A percentile compares a stretch with the other conserved stretches of the same genome.
phyloP scores from a whole-genome alignment of 2,329 filamentous ascomycete genomes.

The Elsinoe fawcettii region DNA sequence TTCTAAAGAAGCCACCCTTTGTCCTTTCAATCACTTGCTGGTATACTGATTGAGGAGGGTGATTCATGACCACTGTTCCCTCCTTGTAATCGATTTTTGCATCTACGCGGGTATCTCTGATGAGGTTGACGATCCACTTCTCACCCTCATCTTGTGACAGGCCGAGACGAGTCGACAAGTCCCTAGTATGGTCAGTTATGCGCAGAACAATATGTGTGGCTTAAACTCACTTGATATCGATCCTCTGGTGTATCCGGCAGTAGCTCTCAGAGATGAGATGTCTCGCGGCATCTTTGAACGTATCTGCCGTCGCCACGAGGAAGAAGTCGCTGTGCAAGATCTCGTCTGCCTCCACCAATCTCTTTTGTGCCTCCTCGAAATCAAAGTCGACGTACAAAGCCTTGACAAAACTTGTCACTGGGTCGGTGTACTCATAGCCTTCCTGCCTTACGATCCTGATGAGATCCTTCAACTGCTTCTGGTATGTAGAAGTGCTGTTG shows the following conservation, averaged over 20 bases:
- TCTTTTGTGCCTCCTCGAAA: slow-evolving; percentile 91
- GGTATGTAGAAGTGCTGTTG: slow-evolving; percentile 82
- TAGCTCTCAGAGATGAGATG: slow-evolving; percentile 98
- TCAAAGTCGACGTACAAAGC: slow-evolving; percentile 95
- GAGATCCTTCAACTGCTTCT: slow-evolving; percentile 98
- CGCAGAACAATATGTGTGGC: neutral
- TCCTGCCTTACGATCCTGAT: slow-evolving; percentile 94
- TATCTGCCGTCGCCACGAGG: slow-evolving; percentile 72
- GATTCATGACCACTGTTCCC: slow-evolving; percentile 98
- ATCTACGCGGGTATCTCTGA: slow-evolving; percentile 92
- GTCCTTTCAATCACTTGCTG: slow-evolving; percentile 99
- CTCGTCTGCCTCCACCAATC: slow-evolving; percentile 78
- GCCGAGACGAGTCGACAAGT: slow-evolving; percentile 84
- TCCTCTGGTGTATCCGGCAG: slow-evolving; percentile 99
- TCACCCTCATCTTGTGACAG: slow-evolving; percentile 91
- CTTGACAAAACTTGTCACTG: slow-evolving; percentile 91
- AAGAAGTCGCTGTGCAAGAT: slow-evolving; percentile 94
- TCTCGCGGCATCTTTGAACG: slow-evolving; percentile 86
- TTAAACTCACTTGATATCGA: slow-evolving; percentile 73
- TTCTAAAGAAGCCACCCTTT: slow-evolving; percentile 97
- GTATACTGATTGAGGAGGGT: slow-evolving; percentile 96
- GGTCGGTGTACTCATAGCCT: slow-evolving; percentile 94
- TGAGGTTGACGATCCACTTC: slow-evolving; percentile 99
- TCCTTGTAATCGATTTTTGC: slow-evolving; percentile 99
- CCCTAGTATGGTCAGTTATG: slow-evolving; percentile 40